phyloP scores from a whole-genome alignment of 2,329 filamentous ascomycete genomes.

The Fusarium longipes region DNA sequence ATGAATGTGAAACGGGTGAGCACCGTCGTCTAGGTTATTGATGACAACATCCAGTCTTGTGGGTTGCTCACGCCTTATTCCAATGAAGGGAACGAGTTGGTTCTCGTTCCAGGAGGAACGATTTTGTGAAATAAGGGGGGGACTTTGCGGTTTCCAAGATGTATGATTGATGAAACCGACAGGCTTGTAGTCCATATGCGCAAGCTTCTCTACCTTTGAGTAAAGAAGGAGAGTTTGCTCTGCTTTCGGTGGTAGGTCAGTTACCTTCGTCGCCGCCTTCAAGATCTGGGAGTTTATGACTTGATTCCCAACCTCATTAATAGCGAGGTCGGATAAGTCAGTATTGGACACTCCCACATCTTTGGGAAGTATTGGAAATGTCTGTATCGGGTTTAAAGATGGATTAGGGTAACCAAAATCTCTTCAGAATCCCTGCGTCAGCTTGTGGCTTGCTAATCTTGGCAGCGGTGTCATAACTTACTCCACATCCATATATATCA shows the following conservation, averaged over 20 bases:
- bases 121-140: not conserved
- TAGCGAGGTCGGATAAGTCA: too few species aligned
- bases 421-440: too few species aligned
- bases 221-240: conserved; percentile 7
- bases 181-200: conserved; percentile 15
- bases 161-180: conserved; percentile 18
- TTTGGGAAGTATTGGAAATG: too few species aligned
- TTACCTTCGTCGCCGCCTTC: not conserved
- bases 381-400: not conserved
- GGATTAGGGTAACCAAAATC: conserved; percentile 11
- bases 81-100: not conserved
- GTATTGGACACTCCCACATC: too few species aligned
- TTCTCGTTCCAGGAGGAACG: not conserved
- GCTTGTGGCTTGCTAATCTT: too few species aligned
- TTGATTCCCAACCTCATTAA: too few species aligned
- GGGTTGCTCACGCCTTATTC: fast-evolving
- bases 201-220: not conserved
- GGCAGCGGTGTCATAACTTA: too few species aligned
- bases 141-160: conserved; percentile 7
- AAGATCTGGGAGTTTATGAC: not conserved
- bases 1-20: conserved; percentile 8
- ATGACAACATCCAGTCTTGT: not conserved
- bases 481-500: conserved; percentile 1
- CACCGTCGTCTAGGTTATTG: conserved; percentile 2
- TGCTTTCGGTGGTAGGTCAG: not conserved